Base-by-base conservation (phyloP, 768 basidiomycete species). In the Podaxis carcinomalis region DNA sequence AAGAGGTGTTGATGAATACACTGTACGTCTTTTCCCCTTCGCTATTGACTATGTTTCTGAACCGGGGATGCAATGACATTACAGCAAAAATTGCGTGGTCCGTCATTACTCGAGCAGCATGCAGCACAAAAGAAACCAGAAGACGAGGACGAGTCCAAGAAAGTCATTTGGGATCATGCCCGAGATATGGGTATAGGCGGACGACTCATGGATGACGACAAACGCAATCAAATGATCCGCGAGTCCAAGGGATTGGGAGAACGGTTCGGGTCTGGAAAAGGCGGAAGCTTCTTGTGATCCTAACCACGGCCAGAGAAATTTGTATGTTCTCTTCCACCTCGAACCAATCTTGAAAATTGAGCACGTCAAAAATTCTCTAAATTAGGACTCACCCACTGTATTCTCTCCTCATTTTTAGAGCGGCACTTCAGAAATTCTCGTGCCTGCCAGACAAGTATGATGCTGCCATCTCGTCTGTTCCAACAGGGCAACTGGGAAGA, bases 181-280 rank as follows among this genome's bases (percentile, higher is more conserved):
- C 80, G 94, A 28, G 93, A 96, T 72, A 97, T 99, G 95, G 83
- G 82, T 2, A 67, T 96, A 3, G 87, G 88, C 1, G 95, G 96
- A 13, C 78, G 92, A 53, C 77, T 97, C 32, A 90, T 99, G 92
- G 94, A 93, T 68, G 95, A 97, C 62, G 81, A 78, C 49, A 87
- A 91, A 69, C 80, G 96, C 63, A 80, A 83, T 57, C 86, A 86
- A 68, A 79, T 93, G 71, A 79, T 98, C 68, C 83, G 80, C 59
- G 95, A 98, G 64, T 89, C 94, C 10, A 86, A 83, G 63, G 86
- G 87, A 5, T 77, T 98, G 14, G 87, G 89, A 35, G 92, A 93
- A 68, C 78, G 93, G 56, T 98, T 98, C 69, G 92, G 92, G 14
- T 75, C 81, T 46, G 87, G 88, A 2, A 87, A 80, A 67, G 82